phyloP scores from a whole-genome alignment of 1,139 yeast genomes.

The Pneumocystis sp. region DNA sequence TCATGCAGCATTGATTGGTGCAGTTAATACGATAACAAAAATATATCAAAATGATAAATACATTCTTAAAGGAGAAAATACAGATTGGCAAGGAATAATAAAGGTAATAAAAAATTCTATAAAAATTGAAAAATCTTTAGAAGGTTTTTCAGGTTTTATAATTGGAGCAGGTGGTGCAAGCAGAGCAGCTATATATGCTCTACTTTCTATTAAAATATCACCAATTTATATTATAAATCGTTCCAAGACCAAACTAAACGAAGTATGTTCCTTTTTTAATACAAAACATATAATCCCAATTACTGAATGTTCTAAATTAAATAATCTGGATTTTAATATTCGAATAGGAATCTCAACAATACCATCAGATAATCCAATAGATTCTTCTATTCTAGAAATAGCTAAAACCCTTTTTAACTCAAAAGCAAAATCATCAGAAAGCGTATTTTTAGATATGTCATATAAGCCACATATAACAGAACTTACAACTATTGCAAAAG shows the following conservation, averaged over 20 bases:
- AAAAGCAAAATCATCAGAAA: background rate
- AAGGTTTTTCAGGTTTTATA: constrained; percentile 44
- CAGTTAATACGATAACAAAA: constrained; percentile 76
- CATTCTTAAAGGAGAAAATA: constrained; percentile 61
- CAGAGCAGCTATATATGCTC: constrained; percentile 84
- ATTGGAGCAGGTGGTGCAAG: constrained; percentile 98
- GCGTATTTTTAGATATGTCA: constrained; percentile 73
- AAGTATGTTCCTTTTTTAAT: constrained; percentile 41
- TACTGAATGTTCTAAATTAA: constrained; percentile 20
- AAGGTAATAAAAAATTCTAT: constrained; percentile 39
- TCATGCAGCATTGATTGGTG: constrained; percentile 70
- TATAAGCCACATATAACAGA: constrained; percentile 81
- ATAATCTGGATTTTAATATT: constrained; percentile 25
- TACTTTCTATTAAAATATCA: constrained; percentile 61
- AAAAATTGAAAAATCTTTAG: constrained; percentile 15
- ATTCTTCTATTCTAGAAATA: constrained; percentile 33
- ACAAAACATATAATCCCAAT: constrained; percentile 43
- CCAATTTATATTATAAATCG: constrained; percentile 72
- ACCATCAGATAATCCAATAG: constrained; percentile 74
- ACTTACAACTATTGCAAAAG: constrained; percentile 60
- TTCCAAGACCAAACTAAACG: constrained; percentile 49
- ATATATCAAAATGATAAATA: constrained; percentile 14
- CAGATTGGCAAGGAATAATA: constrained; percentile 87
- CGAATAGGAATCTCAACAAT: constrained; percentile 67
- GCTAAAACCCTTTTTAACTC: constrained; percentile 19